These are phyloP conservation scores for Jatropha podagrica DNA, from an alignment of 441 rosid genomes.

Conservation along the genomic window DNA sequence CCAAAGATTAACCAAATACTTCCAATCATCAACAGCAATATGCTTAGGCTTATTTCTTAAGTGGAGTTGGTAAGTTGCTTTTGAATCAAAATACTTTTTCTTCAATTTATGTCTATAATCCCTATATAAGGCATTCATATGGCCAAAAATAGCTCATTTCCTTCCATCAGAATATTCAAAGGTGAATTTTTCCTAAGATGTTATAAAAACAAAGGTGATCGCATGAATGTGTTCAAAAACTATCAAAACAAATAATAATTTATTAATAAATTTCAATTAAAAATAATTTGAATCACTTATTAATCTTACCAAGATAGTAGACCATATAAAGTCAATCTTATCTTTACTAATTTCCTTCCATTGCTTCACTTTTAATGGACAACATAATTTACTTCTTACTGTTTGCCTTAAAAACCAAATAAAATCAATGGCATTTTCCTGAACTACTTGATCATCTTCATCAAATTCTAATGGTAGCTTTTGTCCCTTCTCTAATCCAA, in stretches of 20 bases:
- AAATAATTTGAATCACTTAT: neutral
- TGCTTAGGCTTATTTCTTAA: neutral
- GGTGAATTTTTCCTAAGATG: no score
- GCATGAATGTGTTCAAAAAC: no score
- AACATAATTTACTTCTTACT: neutral
- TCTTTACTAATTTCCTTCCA: neutral
- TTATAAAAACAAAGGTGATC: no score
- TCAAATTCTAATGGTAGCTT: neutral
- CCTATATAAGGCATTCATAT: neutral
- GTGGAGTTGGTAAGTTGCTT: neutral
- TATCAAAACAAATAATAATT: no score
- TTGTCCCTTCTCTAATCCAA: no score
- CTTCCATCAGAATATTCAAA: no score
- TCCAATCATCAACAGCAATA: constrained; percentile 1
- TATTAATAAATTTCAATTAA: neutral
- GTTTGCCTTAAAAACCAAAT: constrained; percentile 6
- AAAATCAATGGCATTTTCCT: neutral
- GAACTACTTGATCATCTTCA: neutral
- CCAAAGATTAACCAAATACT: constrained; percentile 1
- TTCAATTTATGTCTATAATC: neutral
- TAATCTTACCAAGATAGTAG: neutral
- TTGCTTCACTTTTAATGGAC: neutral
- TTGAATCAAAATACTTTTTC: constrained; percentile 1
- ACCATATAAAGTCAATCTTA: neutral
- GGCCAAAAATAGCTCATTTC: neutral